These are phyloP conservation scores for Rhexocercosporidium sp. DNA, from an alignment of 2,329 filamentous ascomycete genomes.

Conservation along the genomic window DNA sequence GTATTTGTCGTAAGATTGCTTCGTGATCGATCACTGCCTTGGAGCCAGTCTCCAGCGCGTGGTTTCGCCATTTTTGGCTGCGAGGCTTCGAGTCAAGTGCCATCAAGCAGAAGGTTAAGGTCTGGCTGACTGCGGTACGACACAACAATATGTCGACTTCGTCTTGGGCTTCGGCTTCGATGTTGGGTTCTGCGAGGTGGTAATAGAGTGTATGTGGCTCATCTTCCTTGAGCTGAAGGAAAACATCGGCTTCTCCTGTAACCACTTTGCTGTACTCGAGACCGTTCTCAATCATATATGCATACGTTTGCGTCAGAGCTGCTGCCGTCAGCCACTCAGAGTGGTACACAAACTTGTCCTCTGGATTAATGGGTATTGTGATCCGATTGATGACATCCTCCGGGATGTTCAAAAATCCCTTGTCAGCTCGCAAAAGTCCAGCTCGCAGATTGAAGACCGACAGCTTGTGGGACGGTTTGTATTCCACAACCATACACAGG, in stretches of 20 bases:
- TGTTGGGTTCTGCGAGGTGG: too few species aligned
- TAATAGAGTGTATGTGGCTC: constrained; percentile 30
- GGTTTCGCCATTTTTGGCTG: constrained; percentile 28
- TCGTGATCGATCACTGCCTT: constrained; percentile 22
- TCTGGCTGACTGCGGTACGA: constrained; percentile 27
- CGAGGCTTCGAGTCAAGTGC: constrained; percentile 27
- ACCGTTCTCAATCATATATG: constrained; percentile 55
- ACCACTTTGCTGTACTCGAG: constrained; percentile 39
- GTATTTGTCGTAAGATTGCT: constrained; percentile 5
- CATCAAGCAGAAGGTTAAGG: constrained; percentile 28
- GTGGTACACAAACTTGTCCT: constrained; percentile 44
- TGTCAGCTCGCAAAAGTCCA: constrained; percentile 42
- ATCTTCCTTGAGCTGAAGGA: constrained; percentile 36
- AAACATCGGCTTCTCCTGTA: constrained; percentile 36
- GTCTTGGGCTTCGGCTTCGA: constrained; percentile 27
- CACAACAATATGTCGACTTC: constrained; percentile 23
- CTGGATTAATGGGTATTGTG: constrained; percentile 38
- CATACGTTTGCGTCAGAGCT: constrained; percentile 53
- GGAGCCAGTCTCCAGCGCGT: constrained; percentile 25
- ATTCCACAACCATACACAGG: constrained; percentile 45
- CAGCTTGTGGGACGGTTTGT: constrained; percentile 55
- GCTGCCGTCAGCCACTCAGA: constrained; percentile 48
- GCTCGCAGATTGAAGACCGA: constrained; percentile 48
- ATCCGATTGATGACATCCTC: constrained; percentile 48
- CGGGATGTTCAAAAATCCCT: constrained; percentile 34